Base-by-base conservation (phyloP, 768 basidiomycete species). In the Lactifluus volemus region DNA sequence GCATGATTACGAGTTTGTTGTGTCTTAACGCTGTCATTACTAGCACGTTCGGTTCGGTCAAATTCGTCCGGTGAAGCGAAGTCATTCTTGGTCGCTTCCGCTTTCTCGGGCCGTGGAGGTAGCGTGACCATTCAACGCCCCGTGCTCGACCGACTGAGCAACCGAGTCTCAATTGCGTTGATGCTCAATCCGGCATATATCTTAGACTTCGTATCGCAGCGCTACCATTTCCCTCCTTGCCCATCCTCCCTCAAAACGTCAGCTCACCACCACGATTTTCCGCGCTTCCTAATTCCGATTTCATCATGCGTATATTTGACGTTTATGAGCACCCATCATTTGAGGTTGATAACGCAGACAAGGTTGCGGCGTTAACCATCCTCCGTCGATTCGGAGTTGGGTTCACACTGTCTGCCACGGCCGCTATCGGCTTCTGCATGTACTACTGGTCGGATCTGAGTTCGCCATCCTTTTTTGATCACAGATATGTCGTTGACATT, bases 311-410 rank as follows among this genome's bases (percentile, higher is more conserved):
- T 48, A 54, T 61, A 12, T 64, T 66, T 19, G 65, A 60, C 59
- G 44, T 64, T 10, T 66, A 66, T 63, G 65, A 66, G 39, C 65
- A 66, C 39, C 65, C 65, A n/a, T 53, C 65, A 1, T 66, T 66
- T n/a, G 59, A 66, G 38, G 17, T 52, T 17, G 58, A 63, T 7
- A 19, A 44, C 1, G 38, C 48, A 34, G 65, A 66, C 58, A 59
- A 42, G 58, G 48, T 38, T 14, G 15, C 55, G 1, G 45, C 45
- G 19, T 59, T 25, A 34, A 32, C 52, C 14, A 56, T 49, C 58
- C 50, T 64, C n/a, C 55, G 57, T 25, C 59, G 65, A 49, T 21
- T 66, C 17, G 59, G 65, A 15, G 52, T 66, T 4, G 63, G 64
- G 8, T 56, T 55, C 51, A 61, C 59, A 2, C 49, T 61, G 30